Evolutionary conservation across 2,329 filamentous ascomycete genomes (phyloP).

Genomic region (Sclerotinia borealis): DNA sequence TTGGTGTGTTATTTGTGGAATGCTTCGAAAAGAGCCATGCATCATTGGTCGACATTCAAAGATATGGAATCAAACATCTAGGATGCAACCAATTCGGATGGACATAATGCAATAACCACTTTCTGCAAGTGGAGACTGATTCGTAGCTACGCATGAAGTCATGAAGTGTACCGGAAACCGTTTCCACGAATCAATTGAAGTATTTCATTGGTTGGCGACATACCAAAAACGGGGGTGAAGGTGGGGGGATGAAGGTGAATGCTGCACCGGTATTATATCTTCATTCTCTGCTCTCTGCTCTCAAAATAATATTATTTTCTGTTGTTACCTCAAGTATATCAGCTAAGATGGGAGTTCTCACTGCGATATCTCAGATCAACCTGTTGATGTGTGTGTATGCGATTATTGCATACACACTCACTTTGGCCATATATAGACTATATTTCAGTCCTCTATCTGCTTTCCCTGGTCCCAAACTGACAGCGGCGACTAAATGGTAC

Average conservation of each 20-base stretch:
- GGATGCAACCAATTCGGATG: no score
- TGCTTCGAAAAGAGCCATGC: no score
- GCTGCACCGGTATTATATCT: background rate
- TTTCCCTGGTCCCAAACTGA: constrained; percentile 33
- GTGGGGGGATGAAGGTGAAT: background rate
- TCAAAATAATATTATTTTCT: background rate
- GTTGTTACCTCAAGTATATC: no score
- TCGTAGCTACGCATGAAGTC: background rate
- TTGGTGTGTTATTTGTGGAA: no score
- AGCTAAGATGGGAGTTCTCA: background rate
- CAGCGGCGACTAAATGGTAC: constrained; percentile 31
- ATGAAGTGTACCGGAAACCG: background rate
- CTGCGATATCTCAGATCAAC: background rate
- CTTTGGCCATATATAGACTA: constrained; percentile 25
- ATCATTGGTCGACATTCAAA: no score
- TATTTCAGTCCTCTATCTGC: constrained; percentile 32
- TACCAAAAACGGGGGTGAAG: background rate
- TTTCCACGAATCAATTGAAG: background rate
- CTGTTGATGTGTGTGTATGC: background rate
- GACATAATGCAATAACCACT: no score
- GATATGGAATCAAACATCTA: no score
- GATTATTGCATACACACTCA: background rate
- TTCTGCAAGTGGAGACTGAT: background rate
- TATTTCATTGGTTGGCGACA: background rate
- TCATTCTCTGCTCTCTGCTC: background rate